Evolutionary conservation across 2,329 filamentous ascomycete genomes (phyloP).

Genomic region (Calonectria hawksworthii): DNA sequence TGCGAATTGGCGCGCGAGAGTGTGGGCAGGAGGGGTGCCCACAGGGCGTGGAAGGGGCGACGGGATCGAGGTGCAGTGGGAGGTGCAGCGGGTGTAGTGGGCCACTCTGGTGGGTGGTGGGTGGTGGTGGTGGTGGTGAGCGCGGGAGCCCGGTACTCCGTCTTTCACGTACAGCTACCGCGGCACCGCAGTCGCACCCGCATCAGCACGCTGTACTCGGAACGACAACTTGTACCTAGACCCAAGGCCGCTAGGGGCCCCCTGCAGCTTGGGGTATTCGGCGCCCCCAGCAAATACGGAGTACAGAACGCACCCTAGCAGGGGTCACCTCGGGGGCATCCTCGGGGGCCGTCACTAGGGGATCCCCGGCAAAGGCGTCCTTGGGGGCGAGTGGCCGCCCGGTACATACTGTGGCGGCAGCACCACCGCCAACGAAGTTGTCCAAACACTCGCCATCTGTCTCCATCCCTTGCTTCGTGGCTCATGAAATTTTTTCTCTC

Average conservation of each 20-base stretch:
- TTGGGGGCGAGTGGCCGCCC: slow-evolving; percentile 25
- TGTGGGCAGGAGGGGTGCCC: slow-evolving; percentile 7
- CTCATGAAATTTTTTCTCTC: not conserved
- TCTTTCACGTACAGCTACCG: slow-evolving; percentile 13
- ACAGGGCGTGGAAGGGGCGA: slow-evolving; percentile 10
- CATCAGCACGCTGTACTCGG: slow-evolving; percentile 4
- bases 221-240: not conserved
- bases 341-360: slow-evolving; percentile 22
- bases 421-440: slow-evolving; percentile 14
- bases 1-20: slow-evolving; percentile 7
- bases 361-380: slow-evolving; percentile 24
- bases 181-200: slow-evolving; percentile 1
- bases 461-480: not conserved
- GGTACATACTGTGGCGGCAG: slow-evolving; percentile 20
- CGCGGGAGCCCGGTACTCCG: slow-evolving; percentile 18
- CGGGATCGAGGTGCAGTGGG: slow-evolving; percentile 15
- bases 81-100: slow-evolving; percentile 5
- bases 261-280: slow-evolving; percentile 29
- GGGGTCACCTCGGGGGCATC: slow-evolving; percentile 21
- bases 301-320: slow-evolving; percentile 9
- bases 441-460: not conserved
- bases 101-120: slow-evolving; percentile 1
- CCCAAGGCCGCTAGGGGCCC: slow-evolving; percentile 8
- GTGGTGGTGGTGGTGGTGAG: slow-evolving; percentile 25
- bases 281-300: slow-evolving; percentile 19